Base-by-base conservation (phyloP, 2,329 filamentous ascomycete genomes). In the Trichoderma pleuroti region DNA sequence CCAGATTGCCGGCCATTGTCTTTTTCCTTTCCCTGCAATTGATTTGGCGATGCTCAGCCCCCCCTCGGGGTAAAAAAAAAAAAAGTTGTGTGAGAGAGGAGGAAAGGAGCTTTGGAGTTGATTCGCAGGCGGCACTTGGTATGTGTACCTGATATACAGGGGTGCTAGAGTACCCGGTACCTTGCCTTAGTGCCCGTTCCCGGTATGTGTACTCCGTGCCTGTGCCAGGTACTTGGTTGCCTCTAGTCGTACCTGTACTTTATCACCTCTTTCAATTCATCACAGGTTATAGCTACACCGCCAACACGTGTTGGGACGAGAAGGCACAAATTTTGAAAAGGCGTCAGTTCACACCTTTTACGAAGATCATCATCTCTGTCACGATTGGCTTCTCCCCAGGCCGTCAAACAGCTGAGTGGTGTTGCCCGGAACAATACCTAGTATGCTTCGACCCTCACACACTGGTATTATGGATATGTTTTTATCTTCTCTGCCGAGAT, bases 1-100 rank as follows among this genome's bases (percentile, higher is more conserved):
- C 52, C 34, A 59, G 64, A 67, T 67, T 59, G 64, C 64, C 52
- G 64, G 54, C 34, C 64, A 68, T 68, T 68, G 64, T 68, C 26
- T 49, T 39, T 66, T 32, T 42, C 4, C 18, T 54, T 46, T 67
- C 36, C 64, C 64, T 68, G 64, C 64, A 68, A 32, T 24, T 59
- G 30, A 60, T 32, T 24, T 34, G 30, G 54, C 12, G 14, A 32
- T 42, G 10, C 28, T 68, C 54, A 59, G 54, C 54, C 56, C 28
- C 56, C n/a, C 21, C 30, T n/a, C 52, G 24, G 18, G 32, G 36
- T 49, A 24, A 52, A 52, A 10, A 21, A 9, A n/a, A 18, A 21
- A 14, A 21, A 14, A 24, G 46, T 42, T 42, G 16, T 42, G 39
- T 24, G 46, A 52, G 21, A 52, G 46, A 24, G 46, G 21, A 21